Evolutionary conservation across 441 rosid species (phyloP).

Genomic region (Capsella rubella): DNA sequence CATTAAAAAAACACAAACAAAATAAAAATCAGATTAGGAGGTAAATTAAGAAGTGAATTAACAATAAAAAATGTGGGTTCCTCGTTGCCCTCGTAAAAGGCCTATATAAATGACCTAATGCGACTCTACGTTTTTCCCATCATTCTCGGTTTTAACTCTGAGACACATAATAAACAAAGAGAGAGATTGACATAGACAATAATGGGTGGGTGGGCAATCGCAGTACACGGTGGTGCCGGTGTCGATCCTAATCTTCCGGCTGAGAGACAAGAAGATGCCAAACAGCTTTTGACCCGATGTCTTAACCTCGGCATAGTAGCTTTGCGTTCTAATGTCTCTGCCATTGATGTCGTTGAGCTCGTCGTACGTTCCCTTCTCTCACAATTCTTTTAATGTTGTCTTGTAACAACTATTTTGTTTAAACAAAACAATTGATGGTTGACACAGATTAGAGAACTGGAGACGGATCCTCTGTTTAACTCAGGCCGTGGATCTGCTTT

Average conservation of each 20-base stretch:
- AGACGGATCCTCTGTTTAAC: slow-evolving; percentile 89
- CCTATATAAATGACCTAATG: slow-evolving; percentile 42
- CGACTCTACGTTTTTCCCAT: slow-evolving; percentile 32
- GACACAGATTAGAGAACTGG: slow-evolving; percentile 78
- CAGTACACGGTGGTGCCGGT: slow-evolving; percentile 98
- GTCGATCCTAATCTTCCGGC: slow-evolving; percentile 90
- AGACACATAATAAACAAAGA: slow-evolving; percentile 14
- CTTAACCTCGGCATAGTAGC: slow-evolving; percentile 85
- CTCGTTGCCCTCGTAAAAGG: neutral
- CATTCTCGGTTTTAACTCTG: slow-evolving; percentile 26
- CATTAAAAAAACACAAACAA: neutral
- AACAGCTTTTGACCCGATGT: slow-evolving; percentile 83
- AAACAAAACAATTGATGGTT: neutral
- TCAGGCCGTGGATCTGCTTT: slow-evolving; percentile 97
- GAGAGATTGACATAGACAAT: slow-evolving; percentile 32
- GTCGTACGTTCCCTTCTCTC: slow-evolving; percentile 56
- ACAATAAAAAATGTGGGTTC: slow-evolving; percentile 23
- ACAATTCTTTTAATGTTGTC: no score
- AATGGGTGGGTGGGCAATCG: slow-evolving; percentile 97
- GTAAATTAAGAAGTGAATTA: neutral
- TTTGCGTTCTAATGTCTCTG: slow-evolving; percentile 73
- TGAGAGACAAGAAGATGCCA: slow-evolving; percentile 82
- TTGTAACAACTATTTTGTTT: no score
- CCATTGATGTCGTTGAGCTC: slow-evolving; percentile 94
- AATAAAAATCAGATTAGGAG: neutral